phyloP scores from a whole-genome alignment of 306 rosid species.

The Gynostemma pentaphyllum region DNA sequence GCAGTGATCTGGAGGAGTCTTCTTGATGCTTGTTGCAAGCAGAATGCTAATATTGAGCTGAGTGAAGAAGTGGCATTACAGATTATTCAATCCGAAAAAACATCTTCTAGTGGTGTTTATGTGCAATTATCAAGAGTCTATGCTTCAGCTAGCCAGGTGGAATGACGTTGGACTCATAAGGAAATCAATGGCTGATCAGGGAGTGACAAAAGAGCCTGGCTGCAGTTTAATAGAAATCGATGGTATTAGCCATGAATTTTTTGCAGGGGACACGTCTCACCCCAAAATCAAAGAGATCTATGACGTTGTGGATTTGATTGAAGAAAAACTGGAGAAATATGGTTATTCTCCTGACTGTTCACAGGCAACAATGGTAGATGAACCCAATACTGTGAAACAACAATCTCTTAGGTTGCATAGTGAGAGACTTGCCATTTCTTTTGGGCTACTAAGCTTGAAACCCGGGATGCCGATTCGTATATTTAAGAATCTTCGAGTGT shows the following conservation, averaged over 20 bases:
- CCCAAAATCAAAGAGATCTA: slow-evolving; percentile 39
- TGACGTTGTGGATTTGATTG: slow-evolving; percentile 31
- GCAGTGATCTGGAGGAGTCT: slow-evolving; percentile 74
- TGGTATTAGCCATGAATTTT: slow-evolving; percentile 59
- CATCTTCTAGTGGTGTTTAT: slow-evolving; percentile 47
- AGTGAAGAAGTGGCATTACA: slow-evolving; percentile 50
- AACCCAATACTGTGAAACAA: slow-evolving; percentile 24
- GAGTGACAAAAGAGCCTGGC: slow-evolving; percentile 59
- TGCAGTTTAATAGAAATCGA: slow-evolving; percentile 60
- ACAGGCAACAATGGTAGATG: slow-evolving; percentile 43
- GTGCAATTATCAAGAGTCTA: slow-evolving; percentile 66
- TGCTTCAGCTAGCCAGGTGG: slow-evolving; percentile 59
- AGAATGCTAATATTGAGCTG: slow-evolving; percentile 50
- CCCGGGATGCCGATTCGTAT: slow-evolving; percentile 43
- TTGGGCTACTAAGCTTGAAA: slow-evolving; percentile 44
- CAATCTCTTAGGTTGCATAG: slow-evolving; percentile 46
- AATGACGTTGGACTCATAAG: slow-evolving; percentile 58
- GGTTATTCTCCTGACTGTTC: slow-evolving; percentile 46
- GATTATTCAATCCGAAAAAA: slow-evolving; percentile 35
- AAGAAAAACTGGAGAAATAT: slow-evolving; percentile 30
- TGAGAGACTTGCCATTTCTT: slow-evolving; percentile 71
- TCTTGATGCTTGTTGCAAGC: slow-evolving; percentile 66
- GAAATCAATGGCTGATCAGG: slow-evolving; percentile 52
- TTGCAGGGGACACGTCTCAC: slow-evolving; percentile 74
- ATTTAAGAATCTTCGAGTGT: slow-evolving; percentile 65